Evolutionary conservation across 768 basidiomycete species (phyloP).

Genomic region (Leccinum arenicola): DNA sequence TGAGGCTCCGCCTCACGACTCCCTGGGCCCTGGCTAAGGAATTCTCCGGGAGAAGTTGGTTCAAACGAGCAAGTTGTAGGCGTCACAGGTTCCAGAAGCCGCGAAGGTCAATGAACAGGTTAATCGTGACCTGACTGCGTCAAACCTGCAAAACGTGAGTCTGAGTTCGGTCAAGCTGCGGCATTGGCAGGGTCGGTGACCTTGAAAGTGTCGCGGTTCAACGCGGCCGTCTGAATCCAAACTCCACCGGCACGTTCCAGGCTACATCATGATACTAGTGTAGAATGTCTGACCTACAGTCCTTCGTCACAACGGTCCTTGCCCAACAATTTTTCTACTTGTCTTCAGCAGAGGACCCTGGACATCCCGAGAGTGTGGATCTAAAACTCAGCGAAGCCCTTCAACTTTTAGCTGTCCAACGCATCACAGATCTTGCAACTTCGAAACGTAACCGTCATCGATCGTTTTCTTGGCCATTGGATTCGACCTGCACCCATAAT

Average conservation of each 20-base stretch:
- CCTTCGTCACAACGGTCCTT: neutral
- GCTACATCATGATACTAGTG: too few relatives aligned
- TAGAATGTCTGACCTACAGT: too few relatives aligned
- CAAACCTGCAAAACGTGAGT: conserved; percentile 2
- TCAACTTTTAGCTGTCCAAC: neutral
- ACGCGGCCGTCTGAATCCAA: neutral
- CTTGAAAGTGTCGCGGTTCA: neutral
- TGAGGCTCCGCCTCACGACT: neutral
- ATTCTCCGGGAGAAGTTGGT: neutral
- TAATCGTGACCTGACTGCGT: neutral
- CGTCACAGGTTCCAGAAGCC: neutral
- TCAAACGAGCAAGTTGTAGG: neutral
- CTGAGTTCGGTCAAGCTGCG: neutral
- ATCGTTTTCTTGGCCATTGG: neutral
- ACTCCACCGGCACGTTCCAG: neutral
- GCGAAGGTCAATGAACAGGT: neutral
- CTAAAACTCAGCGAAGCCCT: neutral
- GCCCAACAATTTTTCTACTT: neutral
- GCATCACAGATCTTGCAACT: neutral
- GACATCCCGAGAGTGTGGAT: neutral
- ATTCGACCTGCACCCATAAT: neutral
- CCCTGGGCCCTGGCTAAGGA: too few relatives aligned
- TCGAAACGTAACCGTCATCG: neutral
- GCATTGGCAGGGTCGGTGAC: neutral
- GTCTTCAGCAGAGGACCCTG: neutral